These are phyloP conservation scores for Orbilia blumenaviensis DNA, from an alignment of 2,329 filamentous ascomycete species.

Conservation along the genomic window DNA sequence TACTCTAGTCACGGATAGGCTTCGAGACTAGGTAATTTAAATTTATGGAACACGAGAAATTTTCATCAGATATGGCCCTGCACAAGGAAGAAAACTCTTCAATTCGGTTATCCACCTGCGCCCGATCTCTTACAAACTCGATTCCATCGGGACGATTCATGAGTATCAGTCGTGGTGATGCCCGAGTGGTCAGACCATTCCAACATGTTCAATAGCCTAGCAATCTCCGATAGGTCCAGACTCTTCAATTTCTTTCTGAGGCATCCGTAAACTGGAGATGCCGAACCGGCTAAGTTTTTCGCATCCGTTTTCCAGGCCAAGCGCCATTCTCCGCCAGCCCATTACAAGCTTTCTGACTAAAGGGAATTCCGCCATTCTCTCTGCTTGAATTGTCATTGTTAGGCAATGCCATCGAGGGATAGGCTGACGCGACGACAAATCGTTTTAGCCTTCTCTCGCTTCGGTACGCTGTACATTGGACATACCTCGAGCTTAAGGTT, in stretches of 20 bases:
- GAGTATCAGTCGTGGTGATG: slow-evolving; percentile 43
- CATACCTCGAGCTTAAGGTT: slow-evolving; percentile 21
- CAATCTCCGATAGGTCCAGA: slow-evolving; percentile 51
- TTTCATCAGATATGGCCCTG: slow-evolving; percentile 10
- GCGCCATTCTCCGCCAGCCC: slow-evolving; percentile 6
- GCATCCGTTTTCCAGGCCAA: slow-evolving; percentile 42
- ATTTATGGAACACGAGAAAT: slow-evolving; percentile 26
- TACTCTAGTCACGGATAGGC: neutral
- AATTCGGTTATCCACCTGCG: slow-evolving; percentile 29
- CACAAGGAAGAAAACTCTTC: slow-evolving; percentile 26
- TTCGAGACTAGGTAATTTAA: slow-evolving; percentile 16
- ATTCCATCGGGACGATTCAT: slow-evolving; percentile 11
- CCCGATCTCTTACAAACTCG: slow-evolving; percentile 17
- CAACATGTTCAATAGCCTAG: slow-evolving; percentile 37
- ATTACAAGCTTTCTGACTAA: neutral
- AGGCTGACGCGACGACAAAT: slow-evolving; percentile 24
- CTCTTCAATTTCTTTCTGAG: slow-evolving; percentile 6
- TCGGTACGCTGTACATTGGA: slow-evolving; percentile 15
- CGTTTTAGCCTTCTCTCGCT: slow-evolving; percentile 31
- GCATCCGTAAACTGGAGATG: slow-evolving; percentile 48
- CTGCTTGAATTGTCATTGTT: neutral
- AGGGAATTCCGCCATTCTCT: slow-evolving; percentile 9
- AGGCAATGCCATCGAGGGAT: slow-evolving; percentile 23
- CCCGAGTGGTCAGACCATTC: slow-evolving; percentile 50
- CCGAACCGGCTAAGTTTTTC: slow-evolving; percentile 51